Conservation (phyloP, 305 asterid genomes). For the Nicotiana rustica region DNA sequence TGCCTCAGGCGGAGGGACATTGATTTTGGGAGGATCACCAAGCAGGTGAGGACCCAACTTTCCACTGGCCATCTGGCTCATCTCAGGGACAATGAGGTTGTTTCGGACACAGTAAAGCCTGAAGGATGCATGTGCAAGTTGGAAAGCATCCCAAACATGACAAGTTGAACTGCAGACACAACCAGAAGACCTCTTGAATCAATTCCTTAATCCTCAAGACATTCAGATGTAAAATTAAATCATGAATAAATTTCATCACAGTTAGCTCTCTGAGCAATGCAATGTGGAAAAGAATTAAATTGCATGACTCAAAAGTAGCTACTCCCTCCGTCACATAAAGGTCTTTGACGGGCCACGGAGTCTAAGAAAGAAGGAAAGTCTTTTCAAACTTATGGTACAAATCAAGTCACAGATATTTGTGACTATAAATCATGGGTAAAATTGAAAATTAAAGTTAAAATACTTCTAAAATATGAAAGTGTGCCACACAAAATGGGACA, state of each 20-base stretch:
- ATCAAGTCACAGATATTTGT: too few relatives aligned
- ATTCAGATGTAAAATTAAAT: conserved; percentile 15
- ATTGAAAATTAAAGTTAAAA: too few relatives aligned
- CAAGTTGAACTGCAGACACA: conserved; percentile 74
- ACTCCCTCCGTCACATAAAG: too few relatives aligned
- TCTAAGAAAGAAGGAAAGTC: too few relatives aligned
- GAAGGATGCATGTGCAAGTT: conserved; percentile 89
- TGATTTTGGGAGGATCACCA: conserved; percentile 84
- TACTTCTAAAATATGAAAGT: too few relatives aligned
- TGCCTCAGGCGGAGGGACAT: conserved; percentile 65
- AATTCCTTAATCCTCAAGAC: conserved; percentile 1
- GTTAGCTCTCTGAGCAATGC: conserved; percentile 26
- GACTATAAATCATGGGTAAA: too few relatives aligned
- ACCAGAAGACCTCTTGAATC: conserved; percentile 32
- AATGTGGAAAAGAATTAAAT: conserved; percentile 29
- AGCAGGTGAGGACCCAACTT: conserved; percentile 71
- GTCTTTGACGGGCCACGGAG: too few relatives aligned
- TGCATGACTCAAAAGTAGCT: neutral
- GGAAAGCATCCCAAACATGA: conserved; percentile 98
- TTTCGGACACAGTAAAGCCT: conserved; percentile 77
- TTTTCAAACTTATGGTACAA: too few relatives aligned
- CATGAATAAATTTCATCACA: neutral
- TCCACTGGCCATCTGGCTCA: conserved; percentile 47
- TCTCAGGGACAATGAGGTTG: conserved; percentile 54
- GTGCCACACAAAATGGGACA: too few relatives aligned